Evolutionary conservation across 2,329 filamentous ascomycete species (phyloP), one percentile per base, ranked within the genome.

Genomic region (Claviceps sp.): DNA sequence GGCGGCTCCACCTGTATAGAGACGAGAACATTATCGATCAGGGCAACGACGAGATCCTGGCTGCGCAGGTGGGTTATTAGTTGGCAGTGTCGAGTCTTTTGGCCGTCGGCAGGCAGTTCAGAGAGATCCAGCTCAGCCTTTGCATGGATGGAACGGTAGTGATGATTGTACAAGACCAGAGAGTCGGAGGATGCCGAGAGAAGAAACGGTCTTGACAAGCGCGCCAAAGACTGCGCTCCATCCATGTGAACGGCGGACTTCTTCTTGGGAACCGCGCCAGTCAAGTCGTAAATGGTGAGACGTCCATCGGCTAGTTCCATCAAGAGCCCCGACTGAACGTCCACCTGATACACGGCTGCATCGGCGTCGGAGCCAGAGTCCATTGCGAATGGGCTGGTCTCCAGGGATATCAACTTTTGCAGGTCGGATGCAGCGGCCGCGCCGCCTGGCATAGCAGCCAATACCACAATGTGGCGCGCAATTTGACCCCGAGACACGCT

Each of bases 1-100:
- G 79, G 80, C 2, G 77, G 75, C 60, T 84, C 79, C n/a, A 85
- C 69, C 60, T 88, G 85, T 50, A 89, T 73, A 1, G 80, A 84
- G 16, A 88, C 71, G 37, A 91, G 69, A 45, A 79, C 74, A 44
- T 77, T 76, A 37, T 79, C 79, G n/a, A 76, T 67, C 6, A 89
- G 67, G 2, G 79, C 84, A 20, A 88, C 75, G 4, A 79, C 81
- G 38, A 85, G 69, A 48, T 85, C 82, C 47, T 85, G 72, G 52
- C 83, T 82, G 2, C 79, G 72, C 56, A 87, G 81, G 62, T 85
- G 84, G 18, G 76, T 70, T 26, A 78, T 67, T n/a, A 83, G 67
- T 5, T 73, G 67, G 55, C 71, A 76, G 24, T 60, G 58, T 18
- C 53, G 63, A 4, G 63, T 59, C 14, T 58, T 58, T 63, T 71